phyloP scores from a whole-genome alignment of 352 stramenopile genomes.

The Globisporangium heterothallicum region DNA sequence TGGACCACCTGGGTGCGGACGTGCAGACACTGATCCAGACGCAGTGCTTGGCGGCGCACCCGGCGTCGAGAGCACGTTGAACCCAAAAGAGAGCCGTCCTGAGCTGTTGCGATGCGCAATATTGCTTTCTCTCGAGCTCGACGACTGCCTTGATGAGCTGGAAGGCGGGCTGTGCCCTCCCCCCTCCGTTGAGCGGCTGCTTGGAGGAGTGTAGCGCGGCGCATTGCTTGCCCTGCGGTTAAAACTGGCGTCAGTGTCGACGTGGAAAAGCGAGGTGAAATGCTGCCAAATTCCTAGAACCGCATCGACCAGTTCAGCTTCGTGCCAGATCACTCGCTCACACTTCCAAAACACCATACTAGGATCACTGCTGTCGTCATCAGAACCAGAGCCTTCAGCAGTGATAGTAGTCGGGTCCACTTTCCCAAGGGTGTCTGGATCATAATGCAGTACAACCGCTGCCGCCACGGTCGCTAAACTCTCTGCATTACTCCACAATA shows the following conservation, averaged over 20 bases:
- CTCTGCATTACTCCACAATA: conserved; percentile 76
- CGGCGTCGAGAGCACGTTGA: conserved; percentile 39
- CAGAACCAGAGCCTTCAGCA: conserved; percentile 3
- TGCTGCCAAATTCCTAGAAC: conserved; percentile 80
- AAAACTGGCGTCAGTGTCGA: conserved; percentile 71
- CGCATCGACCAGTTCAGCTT: conserved; percentile 69
- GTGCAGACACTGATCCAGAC: conserved; percentile 41
- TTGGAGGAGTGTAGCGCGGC: conserved; percentile 14
- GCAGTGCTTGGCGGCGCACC: conserved; percentile 12
- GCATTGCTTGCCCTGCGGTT: conserved; percentile 53
- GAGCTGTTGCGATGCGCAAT: conserved; percentile 6
- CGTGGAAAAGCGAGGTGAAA: conserved; percentile 67
- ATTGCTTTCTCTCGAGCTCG: conserved; percentile 6
- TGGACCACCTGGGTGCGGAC: conserved; percentile 65
- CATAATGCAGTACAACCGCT: conserved; percentile 79
- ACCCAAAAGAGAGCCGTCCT: conserved; percentile 18
- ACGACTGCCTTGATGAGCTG: conserved; percentile 10
- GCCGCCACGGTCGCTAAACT: conserved; percentile 65
- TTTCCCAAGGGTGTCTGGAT: conserved; percentile 62
- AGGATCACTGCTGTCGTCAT: conserved; percentile 7
- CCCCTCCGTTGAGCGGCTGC: conserved; percentile 17
- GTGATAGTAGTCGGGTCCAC: conserved; percentile 36
- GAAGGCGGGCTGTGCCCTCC: conserved; percentile 49
- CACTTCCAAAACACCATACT: conserved; percentile 72
- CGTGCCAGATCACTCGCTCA: conserved; percentile 64